Base-by-base conservation (phyloP, 1,284 basidiomycete species). In the Tremellales sp. region DNA sequence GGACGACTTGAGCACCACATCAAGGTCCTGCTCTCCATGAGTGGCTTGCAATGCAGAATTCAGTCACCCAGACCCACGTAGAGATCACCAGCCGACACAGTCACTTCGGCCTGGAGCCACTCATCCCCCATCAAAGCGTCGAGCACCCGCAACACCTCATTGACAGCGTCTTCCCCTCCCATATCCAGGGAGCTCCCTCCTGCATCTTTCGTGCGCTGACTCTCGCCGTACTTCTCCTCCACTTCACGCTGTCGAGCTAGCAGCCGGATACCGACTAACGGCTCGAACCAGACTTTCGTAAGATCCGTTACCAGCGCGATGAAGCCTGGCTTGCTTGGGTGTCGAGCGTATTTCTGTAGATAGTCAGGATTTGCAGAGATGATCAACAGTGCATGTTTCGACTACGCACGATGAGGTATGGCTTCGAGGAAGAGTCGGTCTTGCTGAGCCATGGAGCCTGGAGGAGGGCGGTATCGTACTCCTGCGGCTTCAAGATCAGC, bases 261-360 rank as follows among this genome's bases (percentile, higher is more conserved):
- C n/a, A 43, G 29, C 15, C 43, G 40, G 10, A 46, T 43, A 26
- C 40, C 40, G 23, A 41, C 13, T 13, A 17, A 44, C 29, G 22
- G 29, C 27, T 24, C 44, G 43, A n/a, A 41, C 3, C 15, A 40
- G 37, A 25, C 39, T 46, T 8, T 40, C 22, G 36, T 43, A 21
- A 53, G 48, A 31, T 53, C 37, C 4, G 48, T 53, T 1, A 61
- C 64, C 15, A 65, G 43, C 19, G 68, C 51, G 5, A 68, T 43
- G 39, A 67, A 70, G 5, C 67, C 62, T 21, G 57, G 51, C 25
- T 61, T 40, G 15, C 61, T 56, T 0, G 65, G 61, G 26, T 62
- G 62, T 0, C 53, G 48, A 8, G 63, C 55, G 45, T 64, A 64
- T 58, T 70, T 70, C 62, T 64, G 43, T 13, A n/a, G 26, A 29